phyloP scores from a whole-genome alignment of 306 rosid species.

The Lotus japonicus region DNA sequence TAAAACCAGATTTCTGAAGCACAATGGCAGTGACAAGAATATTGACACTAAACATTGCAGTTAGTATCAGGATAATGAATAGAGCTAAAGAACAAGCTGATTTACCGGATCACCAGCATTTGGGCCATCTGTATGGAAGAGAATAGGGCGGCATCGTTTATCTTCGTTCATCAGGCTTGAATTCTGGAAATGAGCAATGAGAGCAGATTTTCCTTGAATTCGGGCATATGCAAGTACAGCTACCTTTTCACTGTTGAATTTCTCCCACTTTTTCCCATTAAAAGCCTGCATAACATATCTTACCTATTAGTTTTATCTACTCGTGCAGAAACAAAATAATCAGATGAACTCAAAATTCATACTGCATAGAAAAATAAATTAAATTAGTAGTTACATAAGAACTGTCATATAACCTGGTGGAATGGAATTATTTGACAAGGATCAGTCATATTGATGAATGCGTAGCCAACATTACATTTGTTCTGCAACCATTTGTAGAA shows the following conservation, averaged over 20 bases:
- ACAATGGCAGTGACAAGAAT: background rate
- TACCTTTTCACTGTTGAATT: conserved; percentile 90
- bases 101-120: conserved; percentile 82
- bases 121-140: conserved; percentile 80
- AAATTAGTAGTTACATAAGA: background rate
- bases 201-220: conserved; percentile 81
- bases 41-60: background rate
- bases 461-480: conserved; percentile 93
- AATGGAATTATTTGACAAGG: conserved; percentile 74
- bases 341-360: background rate
- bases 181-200: conserved; percentile 79
- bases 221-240: conserved; percentile 84
- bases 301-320: conserved; percentile 18
- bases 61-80: conserved; percentile 4
- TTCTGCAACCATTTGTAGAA: conserved; percentile 44
- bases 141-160: conserved; percentile 85
- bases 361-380: conserved; percentile 5
- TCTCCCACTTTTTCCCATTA: conserved; percentile 87
- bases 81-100: conserved; percentile 10
- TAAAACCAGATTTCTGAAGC: background rate
- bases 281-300: conserved; percentile 51
- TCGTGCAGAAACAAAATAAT: background rate
- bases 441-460: conserved; percentile 83
- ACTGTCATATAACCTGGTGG: conserved; percentile 47
- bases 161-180: conserved; percentile 82